Conservation (phyloP, 495 filamentous ascomycete genomes). For the Neurospora sp. region DNA sequence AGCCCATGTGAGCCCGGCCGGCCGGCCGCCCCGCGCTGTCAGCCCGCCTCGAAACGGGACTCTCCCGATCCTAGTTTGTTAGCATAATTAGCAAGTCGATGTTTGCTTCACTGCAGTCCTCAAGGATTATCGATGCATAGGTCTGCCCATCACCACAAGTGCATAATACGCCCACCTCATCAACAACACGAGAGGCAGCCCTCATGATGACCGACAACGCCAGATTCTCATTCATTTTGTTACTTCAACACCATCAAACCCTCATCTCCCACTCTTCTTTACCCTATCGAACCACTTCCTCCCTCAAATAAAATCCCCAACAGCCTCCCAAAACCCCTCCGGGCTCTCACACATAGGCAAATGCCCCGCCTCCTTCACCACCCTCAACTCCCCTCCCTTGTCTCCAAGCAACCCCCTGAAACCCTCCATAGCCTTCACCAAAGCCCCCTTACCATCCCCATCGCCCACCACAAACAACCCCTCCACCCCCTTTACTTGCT, state of each 20-base stretch:
- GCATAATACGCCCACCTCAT: background rate
- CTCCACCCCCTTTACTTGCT: conserved; percentile 38
- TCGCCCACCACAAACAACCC: conserved; percentile 60
- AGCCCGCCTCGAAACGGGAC: no score
- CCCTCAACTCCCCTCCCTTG: conserved; percentile 42
- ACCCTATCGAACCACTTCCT: conserved; percentile 5
- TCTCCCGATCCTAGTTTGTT: no score
- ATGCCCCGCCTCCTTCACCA: conserved; percentile 61
- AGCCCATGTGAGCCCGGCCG: no score
- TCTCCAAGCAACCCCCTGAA: conserved; percentile 48
- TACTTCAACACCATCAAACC: background rate
- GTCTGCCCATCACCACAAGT: background rate
- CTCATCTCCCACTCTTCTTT: background rate
- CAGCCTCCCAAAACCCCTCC: conserved; percentile 49
- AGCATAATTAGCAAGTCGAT: background rate
- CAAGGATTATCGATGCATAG: background rate
- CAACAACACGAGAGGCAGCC: background rate
- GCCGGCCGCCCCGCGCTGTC: no score
- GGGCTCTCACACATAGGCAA: conserved; percentile 77
- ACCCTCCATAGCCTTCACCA: conserved; percentile 67
- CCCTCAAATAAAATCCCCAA: conserved; percentile 39
- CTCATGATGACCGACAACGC: background rate
- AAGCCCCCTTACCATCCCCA: conserved; percentile 53
- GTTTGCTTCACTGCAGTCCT: background rate
- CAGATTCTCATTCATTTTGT: background rate